Evolutionary conservation across 345 rosid species (phyloP).

Genomic region (Diplotaxis tenuifolia): DNA sequence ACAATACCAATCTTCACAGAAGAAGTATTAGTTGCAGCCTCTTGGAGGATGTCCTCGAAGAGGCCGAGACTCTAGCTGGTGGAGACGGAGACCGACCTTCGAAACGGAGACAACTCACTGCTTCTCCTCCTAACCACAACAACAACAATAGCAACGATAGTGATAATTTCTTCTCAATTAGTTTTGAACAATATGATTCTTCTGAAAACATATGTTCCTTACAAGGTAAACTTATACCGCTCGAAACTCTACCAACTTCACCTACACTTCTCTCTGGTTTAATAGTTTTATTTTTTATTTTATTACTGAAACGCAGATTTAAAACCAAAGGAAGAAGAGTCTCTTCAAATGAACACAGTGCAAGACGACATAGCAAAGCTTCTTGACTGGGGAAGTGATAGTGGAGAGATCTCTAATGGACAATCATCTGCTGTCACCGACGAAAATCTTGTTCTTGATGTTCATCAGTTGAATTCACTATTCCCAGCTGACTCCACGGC

Average conservation of each 20-base stretch:
- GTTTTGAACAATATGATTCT: slow-evolving; percentile 32
- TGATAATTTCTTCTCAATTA: slow-evolving; percentile 40
- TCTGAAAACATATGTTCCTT: slow-evolving; percentile 35
- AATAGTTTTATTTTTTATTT: neutral
- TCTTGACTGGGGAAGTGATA: slow-evolving; percentile 49
- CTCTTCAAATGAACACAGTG: slow-evolving; percentile 39
- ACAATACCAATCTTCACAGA: slow-evolving; percentile 13
- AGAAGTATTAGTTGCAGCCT: slow-evolving; percentile 40
- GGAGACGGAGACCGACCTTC: slow-evolving; percentile 22
- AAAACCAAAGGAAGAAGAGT: slow-evolving; percentile 42
- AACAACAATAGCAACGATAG: slow-evolving; percentile 8
- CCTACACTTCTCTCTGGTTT: neutral
- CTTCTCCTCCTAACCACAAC: slow-evolving; percentile 32
- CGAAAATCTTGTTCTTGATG: slow-evolving; percentile 51
- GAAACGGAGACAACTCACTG: slow-evolving; percentile 38
- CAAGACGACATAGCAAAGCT: slow-evolving; percentile 54
- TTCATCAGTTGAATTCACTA: slow-evolving; percentile 62
- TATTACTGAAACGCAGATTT: slow-evolving; percentile 31
- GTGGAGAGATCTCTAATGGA: slow-evolving; percentile 54
- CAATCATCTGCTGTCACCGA: slow-evolving; percentile 56
- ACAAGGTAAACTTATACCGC: slow-evolving; percentile 26
- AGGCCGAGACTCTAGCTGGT: slow-evolving; percentile 42
- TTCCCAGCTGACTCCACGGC: slow-evolving; percentile 42
- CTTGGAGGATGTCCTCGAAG: slow-evolving; percentile 58
- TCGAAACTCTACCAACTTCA: neutral